phyloP scores from a whole-genome alignment of 179 eudicot species.

The Beta lomatogona region DNA sequence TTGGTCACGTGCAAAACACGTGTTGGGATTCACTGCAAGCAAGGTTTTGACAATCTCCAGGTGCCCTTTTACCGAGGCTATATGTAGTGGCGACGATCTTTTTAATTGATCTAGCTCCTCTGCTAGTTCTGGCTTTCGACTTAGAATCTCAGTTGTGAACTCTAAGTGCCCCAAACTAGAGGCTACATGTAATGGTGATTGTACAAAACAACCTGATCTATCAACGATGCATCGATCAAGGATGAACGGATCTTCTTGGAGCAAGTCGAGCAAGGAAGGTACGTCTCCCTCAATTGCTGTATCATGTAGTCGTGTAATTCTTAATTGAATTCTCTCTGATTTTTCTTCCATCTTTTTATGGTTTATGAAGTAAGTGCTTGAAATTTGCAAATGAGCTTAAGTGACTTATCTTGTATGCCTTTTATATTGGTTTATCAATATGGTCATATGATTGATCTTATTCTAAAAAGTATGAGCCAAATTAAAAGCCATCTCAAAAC shows the following conservation, averaged over 20 bases:
- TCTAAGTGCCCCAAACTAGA: slow-evolving; percentile 12
- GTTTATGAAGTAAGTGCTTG: not conserved
- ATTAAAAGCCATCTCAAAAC: no score
- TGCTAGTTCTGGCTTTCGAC: slow-evolving; percentile 18
- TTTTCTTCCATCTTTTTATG: not conserved
- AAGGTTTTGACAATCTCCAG: slow-evolving; percentile 32
- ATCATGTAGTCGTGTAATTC: not conserved
- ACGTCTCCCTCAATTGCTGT: slow-evolving; percentile 12
- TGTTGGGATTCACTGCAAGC: slow-evolving; percentile 21
- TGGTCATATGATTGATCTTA: not conserved
- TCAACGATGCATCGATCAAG: slow-evolving; percentile 2
- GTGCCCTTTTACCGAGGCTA: slow-evolving; percentile 34
- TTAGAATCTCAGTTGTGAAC: not conserved
- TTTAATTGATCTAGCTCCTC: not conserved
- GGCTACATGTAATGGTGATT: slow-evolving; percentile 18
- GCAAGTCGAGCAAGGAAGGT: not conserved
- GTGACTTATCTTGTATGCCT: no score
- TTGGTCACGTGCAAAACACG: slow-evolving; percentile 38
- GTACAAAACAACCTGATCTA: not conserved
- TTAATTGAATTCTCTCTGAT: not conserved
- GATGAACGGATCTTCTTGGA: not conserved
- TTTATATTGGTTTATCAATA: not conserved
- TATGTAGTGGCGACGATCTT: slow-evolving; percentile 38
- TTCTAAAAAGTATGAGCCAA: no score
- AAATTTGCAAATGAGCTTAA: not conserved